Evolutionary conservation across 2,329 filamentous ascomycete genomes (phyloP), one percentile per base, ranked within the genome.

Genomic region (Apiospora koreana): DNA sequence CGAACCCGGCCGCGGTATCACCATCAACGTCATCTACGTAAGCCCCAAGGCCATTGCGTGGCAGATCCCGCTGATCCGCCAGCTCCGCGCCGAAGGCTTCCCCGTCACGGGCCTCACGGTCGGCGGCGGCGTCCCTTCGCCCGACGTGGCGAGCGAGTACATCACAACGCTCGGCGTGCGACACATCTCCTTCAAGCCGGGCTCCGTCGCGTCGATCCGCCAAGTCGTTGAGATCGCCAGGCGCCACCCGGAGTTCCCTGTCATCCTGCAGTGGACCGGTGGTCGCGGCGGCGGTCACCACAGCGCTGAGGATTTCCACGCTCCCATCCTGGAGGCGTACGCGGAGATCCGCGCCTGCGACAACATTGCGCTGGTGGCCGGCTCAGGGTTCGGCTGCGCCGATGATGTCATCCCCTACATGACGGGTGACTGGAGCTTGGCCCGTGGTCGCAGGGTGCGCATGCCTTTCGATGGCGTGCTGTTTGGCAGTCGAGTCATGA

Each of bases 11-110:
- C 84, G 85, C 69, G 85, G 85, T 71, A 86, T 88, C 73, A 84
- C 83, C 1, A 76, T 86, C 73, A 88, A 88, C 74, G 71, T 88
- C 70, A 87, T 88, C 72, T 88, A 88, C 73, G 84, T 86, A 72
- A 86, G 82, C 71, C 86, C 86, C 16, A 82, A 82, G 69, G 83
- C 85, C 12, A 85, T 87, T 79, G 79, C 77, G 14, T 87, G 86
- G 85, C 86, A 87, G 73, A 86, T 87, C 65, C 82, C 85, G 3
- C 78, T 87, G 23, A 77, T 87, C 69, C 83, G 80, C 43, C 83
- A 85, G 67, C 76, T 88, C 43, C 79, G 83, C 28, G 77, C 81
- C 68, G 83, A 85, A 6, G 83, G 83, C 54, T 77, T 84, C 12
- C 83, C 83, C 2, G 82, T 86, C 42, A 82, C 83, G 69, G 83